These are phyloP conservation scores for Camillea tinctor DNA, from an alignment of 2,329 filamentous ascomycete genomes.

Conservation along the genomic window DNA sequence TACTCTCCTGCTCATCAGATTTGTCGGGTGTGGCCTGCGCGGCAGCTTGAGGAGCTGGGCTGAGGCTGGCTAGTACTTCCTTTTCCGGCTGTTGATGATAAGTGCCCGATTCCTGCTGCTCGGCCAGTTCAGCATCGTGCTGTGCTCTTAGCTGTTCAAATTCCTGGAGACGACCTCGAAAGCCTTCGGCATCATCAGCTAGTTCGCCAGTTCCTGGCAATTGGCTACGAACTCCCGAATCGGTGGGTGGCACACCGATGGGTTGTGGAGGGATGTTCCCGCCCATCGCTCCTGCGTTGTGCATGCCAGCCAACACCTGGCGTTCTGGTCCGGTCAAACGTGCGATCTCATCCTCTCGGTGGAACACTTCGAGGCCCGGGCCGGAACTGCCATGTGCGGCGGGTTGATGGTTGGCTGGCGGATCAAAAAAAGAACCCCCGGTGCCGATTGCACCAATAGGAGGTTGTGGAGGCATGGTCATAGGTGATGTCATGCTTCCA, in stretches of 20 bases:
- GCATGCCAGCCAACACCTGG: constrained; percentile 48
- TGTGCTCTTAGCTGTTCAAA: constrained; percentile 79
- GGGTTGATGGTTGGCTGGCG: constrained; percentile 41
- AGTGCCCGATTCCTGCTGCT: constrained; percentile 21
- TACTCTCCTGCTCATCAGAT: constrained; percentile 13
- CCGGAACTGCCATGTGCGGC: constrained; percentile 43
- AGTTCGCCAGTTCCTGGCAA: constrained; percentile 53
- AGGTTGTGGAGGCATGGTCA: constrained; percentile 57
- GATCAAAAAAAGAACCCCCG: constrained; percentile 71
- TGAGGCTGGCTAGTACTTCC: constrained; percentile 10
- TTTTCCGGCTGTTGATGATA: constrained; percentile 13
- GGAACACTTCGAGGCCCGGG: constrained; percentile 49
- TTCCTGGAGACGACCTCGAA: constrained; percentile 73
- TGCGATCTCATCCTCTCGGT: constrained; percentile 71
- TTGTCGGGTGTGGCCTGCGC: constrained; percentile 12
- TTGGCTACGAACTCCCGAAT: constrained; percentile 42
- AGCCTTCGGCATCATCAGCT: constrained; percentile 55
- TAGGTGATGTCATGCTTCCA: constrained; percentile 88
- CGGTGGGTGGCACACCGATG: constrained; percentile 37
- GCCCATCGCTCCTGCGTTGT: constrained; percentile 31
- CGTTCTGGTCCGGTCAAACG: constrained; percentile 58
- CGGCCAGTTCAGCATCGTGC: constrained; percentile 56
- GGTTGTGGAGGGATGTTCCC: constrained; percentile 38
- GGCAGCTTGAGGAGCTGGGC: constrained; percentile 6
- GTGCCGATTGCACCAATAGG: constrained; percentile 57